phyloP scores from a whole-genome alignment of 805 yeast species.

The Pichia gijzeniarum region DNA sequence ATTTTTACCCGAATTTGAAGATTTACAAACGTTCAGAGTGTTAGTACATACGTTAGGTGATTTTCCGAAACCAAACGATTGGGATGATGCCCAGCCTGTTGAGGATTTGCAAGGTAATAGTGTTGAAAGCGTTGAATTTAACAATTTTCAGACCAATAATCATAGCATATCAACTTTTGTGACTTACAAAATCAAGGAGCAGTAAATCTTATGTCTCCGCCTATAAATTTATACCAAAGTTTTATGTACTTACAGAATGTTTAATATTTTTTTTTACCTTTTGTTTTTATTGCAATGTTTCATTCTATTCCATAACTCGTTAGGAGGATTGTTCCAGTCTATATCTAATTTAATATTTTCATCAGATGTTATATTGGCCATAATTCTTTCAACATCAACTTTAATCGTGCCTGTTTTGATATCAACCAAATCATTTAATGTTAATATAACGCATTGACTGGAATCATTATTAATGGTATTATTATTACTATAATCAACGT shows the following conservation, averaged over 20 bases:
- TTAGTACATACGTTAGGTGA: constrained; percentile 71
- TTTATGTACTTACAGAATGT: too few relatives aligned
- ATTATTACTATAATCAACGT: background rate
- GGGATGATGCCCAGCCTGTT: constrained; percentile 61
- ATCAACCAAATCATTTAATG: constrained; percentile 17
- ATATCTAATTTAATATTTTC: too few relatives aligned
- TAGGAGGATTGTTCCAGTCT: constrained; percentile 10
- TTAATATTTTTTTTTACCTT: background rate
- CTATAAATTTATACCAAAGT: too few relatives aligned
- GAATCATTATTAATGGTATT: background rate
- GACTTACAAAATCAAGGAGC: constrained; percentile 38
- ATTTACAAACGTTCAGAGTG: constrained; percentile 71
- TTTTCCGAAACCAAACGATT: constrained; percentile 66
- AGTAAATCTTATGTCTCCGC: constrained; percentile 1
- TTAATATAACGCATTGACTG: too few relatives aligned
- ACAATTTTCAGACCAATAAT: constrained; percentile 57
- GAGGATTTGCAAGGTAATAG: constrained; percentile 45
- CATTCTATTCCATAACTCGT: background rate
- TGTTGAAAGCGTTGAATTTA: constrained; percentile 61
- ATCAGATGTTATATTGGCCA: too few relatives aligned
- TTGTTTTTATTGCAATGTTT: background rate
- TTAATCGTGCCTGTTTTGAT: constrained; percentile 17
- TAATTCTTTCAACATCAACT: constrained; percentile 6
- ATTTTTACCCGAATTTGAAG: constrained; percentile 67
- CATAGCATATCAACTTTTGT: constrained; percentile 74